These are phyloP conservation scores for Penicillium riverlandense DNA, from an alignment of 495 filamentous ascomycete species.

Conservation along the genomic window DNA sequence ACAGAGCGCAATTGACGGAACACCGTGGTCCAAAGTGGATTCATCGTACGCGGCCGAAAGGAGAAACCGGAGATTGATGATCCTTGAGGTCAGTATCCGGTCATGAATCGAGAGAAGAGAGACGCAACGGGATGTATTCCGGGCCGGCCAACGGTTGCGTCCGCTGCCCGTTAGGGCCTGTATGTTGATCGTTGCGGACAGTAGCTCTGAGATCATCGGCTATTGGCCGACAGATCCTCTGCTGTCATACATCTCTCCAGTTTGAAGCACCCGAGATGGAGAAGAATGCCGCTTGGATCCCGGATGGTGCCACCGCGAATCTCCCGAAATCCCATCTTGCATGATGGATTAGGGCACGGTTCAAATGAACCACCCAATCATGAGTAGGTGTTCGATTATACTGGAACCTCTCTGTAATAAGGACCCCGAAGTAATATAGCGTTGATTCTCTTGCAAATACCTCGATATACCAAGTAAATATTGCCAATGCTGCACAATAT, in stretches of 20 bases:
- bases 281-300: background rate
- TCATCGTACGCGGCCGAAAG: background rate
- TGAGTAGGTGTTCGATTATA: no score
- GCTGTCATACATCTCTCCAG: conserved; percentile 3
- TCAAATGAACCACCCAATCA: no score
- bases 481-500: no score
- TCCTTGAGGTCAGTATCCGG: conserved; percentile 6
- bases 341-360: no score
- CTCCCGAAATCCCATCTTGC: no score
- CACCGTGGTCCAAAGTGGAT: background rate
- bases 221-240: background rate
- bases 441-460: no score
- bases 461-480: no score
- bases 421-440: no score
- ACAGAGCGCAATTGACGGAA: no score
- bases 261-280: background rate
- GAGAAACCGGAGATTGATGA: background rate
- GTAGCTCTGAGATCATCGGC: no score
- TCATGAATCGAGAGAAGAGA: background rate
- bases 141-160: background rate
- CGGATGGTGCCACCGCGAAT: no score
- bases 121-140: conserved; percentile 3
- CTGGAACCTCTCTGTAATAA: no score
- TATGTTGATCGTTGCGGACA: background rate
- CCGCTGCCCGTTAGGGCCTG: background rate